Conservation (phyloP, 768 basidiomycete genomes). For the Dictyophora rubrovolvata region DNA sequence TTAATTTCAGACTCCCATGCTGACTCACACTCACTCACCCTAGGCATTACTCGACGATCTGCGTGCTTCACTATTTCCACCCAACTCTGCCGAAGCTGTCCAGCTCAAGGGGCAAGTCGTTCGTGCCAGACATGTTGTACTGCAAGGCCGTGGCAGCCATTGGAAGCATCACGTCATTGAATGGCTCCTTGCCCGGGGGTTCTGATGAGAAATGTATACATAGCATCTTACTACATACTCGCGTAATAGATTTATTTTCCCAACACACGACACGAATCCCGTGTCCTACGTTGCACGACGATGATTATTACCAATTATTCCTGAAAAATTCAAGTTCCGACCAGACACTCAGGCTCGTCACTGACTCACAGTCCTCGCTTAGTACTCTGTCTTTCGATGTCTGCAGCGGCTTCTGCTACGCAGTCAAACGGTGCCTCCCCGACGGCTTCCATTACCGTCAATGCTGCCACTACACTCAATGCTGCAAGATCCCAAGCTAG, state of each 20-base stretch:
- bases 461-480: background rate
- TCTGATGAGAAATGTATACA: background rate
- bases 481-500: constrained; percentile 7
- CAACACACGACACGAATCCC: too few relatives aligned
- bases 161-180: constrained; percentile 3
- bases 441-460: background rate
- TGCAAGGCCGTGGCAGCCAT: constrained; percentile 2
- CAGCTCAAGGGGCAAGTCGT: constrained; percentile 2
- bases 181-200: constrained; percentile 5
- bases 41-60: constrained; percentile 1
- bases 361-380: too few relatives aligned
- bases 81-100: background rate
- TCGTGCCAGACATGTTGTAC: constrained; percentile 4
- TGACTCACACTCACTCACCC: background rate
- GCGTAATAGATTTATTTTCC: too few relatives aligned
- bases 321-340: too few relatives aligned
- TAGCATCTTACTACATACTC: background rate
- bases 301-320: too few relatives aligned
- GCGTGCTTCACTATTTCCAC: constrained; percentile 4
- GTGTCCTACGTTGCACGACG: too few relatives aligned
- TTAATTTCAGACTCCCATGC: background rate
- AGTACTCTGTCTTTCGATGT: background rate
- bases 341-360: too few relatives aligned
- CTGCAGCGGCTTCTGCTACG: background rate
- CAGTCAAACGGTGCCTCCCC: background rate